Percentiles rank a stretch among this genome's conserved stretches.
Conservation (phyloP, 176 grass and related monocot genomes). For the Zea luxurians region DNA sequence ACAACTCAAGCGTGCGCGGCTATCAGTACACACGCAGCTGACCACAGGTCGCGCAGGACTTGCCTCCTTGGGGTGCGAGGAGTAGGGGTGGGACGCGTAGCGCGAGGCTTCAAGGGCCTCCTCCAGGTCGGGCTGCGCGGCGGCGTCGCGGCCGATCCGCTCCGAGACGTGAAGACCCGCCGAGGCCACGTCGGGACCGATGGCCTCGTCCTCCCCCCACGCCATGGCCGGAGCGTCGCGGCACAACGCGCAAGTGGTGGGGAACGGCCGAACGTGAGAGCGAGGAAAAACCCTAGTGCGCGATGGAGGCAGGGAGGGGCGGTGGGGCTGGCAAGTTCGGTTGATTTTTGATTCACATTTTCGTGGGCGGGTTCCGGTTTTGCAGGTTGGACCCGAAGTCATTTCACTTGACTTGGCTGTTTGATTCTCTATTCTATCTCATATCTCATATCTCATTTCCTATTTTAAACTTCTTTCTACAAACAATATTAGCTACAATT, state of each 20-base stretch:
- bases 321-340: conserved; percentile 19
- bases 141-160: conserved; percentile 78
- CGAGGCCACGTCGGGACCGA: conserved; percentile 84
- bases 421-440: too few relatives aligned
- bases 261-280: background rate
- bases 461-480: too few relatives aligned
- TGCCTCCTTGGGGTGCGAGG: conserved; percentile 91
- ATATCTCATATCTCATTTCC: too few relatives aligned
- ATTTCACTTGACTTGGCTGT: too few relatives aligned
- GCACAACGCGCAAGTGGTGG: conserved; percentile 1
- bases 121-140: conserved; percentile 83
- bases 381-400: background rate
- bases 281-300: conserved; percentile 57
- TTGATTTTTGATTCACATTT: conserved; percentile 22
- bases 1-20: background rate
- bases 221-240: conserved; percentile 60
- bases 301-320: conserved; percentile 22
- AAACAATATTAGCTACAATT: too few relatives aligned
- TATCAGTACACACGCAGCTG: background rate
- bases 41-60: background rate
- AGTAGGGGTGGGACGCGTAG: conserved; percentile 92
- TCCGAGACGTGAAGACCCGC: conserved; percentile 87
- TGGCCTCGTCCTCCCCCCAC: conserved; percentile 82
- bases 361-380: conserved; percentile 31
- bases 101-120: conserved; percentile 94